phyloP scores from a whole-genome alignment of 2,329 filamentous ascomycete genomes.

The Paecilomyces dactylethromorphus region DNA sequence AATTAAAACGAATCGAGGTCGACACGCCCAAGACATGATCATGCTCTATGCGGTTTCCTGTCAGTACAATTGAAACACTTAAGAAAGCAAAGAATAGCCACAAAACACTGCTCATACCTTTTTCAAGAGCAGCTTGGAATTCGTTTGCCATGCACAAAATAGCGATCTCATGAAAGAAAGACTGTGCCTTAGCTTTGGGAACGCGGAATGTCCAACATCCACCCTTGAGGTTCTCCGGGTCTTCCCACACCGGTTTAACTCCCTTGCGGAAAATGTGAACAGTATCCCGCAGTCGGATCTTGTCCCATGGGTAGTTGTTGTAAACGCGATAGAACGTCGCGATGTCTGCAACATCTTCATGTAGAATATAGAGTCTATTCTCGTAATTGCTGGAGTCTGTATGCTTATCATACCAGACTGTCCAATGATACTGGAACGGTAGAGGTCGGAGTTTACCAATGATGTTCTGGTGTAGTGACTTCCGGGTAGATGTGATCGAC shows the following conservation, averaged over 20 bases:
- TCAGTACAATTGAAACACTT: conserved; percentile 1
- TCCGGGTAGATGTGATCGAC: conserved; percentile 16
- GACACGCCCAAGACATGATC: conserved; percentile 84
- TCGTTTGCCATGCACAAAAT: conserved; percentile 32
- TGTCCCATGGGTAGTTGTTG: conserved; percentile 72
- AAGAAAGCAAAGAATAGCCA: not conserved
- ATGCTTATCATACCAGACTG: conserved; percentile 42
- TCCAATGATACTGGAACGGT: conserved; percentile 43
- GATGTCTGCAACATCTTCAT: conserved; percentile 36
- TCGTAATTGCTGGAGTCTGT: conserved; percentile 22
- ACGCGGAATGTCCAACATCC: conserved; percentile 92
- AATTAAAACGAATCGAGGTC: conserved; percentile 82
- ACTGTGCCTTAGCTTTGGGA: conserved; percentile 62
- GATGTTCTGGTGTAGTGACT: conserved; percentile 36
- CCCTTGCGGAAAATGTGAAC: conserved; percentile 75
- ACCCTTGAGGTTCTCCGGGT: conserved; percentile 76
- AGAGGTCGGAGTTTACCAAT: conserved; percentile 40
- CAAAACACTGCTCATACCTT: conserved; percentile 53
- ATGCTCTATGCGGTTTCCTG: conserved; percentile 49
- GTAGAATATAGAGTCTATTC: conserved; percentile 29
- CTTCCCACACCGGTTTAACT: conserved; percentile 74
- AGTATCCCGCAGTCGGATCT: conserved; percentile 69
- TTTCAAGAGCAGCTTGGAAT: conserved; percentile 62
- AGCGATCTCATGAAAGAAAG: conserved; percentile 30
- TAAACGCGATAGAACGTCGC: conserved; percentile 67